These are phyloP conservation scores for Venturiaceae sp. DNA, from an alignment of 2,329 filamentous ascomycete species.

Conservation along the genomic window DNA sequence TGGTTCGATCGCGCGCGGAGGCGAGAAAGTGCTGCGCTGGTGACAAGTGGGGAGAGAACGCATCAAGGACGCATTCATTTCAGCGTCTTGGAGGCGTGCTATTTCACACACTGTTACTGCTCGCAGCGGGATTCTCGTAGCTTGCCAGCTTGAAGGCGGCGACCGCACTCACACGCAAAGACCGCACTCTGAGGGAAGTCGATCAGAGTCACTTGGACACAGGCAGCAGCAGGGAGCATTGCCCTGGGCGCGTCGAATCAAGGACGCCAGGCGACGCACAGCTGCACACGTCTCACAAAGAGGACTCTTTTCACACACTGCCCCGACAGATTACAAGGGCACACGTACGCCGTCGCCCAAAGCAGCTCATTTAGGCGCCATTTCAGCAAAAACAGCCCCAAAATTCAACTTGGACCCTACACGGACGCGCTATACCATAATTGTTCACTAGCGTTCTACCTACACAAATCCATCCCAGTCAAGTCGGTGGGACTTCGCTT, in stretches of 20 bases:
- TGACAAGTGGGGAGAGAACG: constrained; percentile 1
- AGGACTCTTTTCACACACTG: too few species aligned
- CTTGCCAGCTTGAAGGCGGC: not conserved
- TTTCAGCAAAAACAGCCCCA: not conserved
- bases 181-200: not conserved
- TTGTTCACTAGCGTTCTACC: not conserved
- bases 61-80: not conserved
- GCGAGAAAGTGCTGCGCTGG: not conserved
- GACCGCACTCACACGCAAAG: not conserved
- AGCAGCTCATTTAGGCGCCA: not conserved
- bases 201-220: not conserved
- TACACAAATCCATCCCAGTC: not conserved
- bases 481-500: not conserved
- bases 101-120: not conserved
- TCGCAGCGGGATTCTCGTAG: not conserved
- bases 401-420: not conserved
- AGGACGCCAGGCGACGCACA: not conserved
- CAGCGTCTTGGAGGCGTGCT: not conserved
- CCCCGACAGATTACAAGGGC: not conserved
- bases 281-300: not conserved
- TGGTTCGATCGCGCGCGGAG: not conserved
- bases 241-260: not conserved
- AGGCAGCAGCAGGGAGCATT: not conserved
- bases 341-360: not conserved
- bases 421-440: not conserved